These are phyloP conservation scores for Rhodotorula sp. DNA, from an alignment of 1,284 basidiomycete genomes.

Conservation along the genomic window DNA sequence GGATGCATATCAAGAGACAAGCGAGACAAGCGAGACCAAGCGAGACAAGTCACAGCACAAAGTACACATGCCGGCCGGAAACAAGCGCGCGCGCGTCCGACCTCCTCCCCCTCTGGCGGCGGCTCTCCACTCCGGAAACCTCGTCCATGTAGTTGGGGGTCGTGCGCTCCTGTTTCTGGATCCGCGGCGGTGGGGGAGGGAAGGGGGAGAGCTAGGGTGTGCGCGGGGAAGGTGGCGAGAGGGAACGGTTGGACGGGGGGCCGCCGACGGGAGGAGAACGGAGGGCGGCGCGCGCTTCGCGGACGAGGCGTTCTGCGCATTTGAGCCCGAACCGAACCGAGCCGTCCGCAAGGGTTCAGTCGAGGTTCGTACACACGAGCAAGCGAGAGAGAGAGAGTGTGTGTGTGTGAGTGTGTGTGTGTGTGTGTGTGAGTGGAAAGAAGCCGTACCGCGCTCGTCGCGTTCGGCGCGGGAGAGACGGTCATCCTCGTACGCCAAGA, in stretches of 20 bases:
- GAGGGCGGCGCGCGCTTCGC: slow-evolving; percentile 9
- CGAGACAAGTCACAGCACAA: no score
- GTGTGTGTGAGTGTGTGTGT: no score
- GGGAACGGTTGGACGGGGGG: background rate
- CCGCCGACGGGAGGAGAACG: background rate
- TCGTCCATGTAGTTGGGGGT: slow-evolving; percentile 17
- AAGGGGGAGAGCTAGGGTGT: background rate
- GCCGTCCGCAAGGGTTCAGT: no score
- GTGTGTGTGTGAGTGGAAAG: no score
- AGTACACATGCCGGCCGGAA: no score
- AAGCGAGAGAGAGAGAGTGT: no score
- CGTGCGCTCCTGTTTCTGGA: background rate
- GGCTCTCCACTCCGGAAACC: slow-evolving; percentile 29
- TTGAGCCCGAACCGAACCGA: no score
- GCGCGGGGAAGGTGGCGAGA: background rate
- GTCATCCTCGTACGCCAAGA: slow-evolving; percentile 35
- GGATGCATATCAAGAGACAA: no score
- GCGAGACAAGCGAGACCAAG: no score
- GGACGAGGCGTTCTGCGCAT: slow-evolving; percentile 14
- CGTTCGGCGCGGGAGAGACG: slow-evolving; percentile 18
- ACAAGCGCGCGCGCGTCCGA: no score
- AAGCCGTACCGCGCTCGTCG: slow-evolving; percentile 30
- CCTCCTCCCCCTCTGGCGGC: slow-evolving; percentile 1
- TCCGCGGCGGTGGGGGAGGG: background rate
- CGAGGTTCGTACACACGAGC: no score